Percentiles rank a stretch among this genome's conserved stretches.
Evolutionary conservation across 2,329 filamentous ascomycete genomes (phyloP).

Genomic region (Knufia petricola): DNA sequence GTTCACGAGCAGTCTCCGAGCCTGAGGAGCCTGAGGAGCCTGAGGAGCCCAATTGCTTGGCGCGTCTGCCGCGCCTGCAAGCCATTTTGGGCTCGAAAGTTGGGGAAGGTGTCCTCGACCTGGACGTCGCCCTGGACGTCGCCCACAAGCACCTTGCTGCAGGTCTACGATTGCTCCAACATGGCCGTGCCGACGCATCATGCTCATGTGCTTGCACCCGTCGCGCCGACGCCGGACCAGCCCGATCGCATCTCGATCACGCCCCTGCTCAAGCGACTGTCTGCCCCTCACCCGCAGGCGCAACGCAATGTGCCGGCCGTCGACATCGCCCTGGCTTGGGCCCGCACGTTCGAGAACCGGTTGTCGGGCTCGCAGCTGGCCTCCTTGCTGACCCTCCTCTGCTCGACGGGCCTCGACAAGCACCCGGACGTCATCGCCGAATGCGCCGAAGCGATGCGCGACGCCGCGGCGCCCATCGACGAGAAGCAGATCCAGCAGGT

Average conservation of each 20-base stretch:
- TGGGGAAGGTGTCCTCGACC: not conserved
- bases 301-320: constrained; percentile 22
- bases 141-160: not conserved
- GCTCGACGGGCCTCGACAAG: constrained; percentile 80
- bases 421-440: constrained; percentile 76
- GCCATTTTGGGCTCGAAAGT: not conserved
- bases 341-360: constrained; percentile 82
- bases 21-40: too few relatives aligned
- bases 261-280: constrained; percentile 38
- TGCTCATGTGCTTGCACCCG: not conserved
- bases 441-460: constrained; percentile 75
- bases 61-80: too few relatives aligned
- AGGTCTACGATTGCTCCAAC: not conserved
- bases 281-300: constrained; percentile 35
- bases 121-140: not conserved
- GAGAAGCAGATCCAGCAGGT: constrained; percentile 50
- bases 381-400: constrained; percentile 77
- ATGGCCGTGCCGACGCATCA: not conserved
- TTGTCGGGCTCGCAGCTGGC: constrained; percentile 82
- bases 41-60: too few relatives aligned
- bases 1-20: too few relatives aligned
- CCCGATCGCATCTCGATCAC: constrained; percentile 32
- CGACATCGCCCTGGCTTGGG: constrained; percentile 71
- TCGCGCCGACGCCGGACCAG: constrained; percentile 2
- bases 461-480: constrained; percentile 65